Conservation (phyloP, 2,329 filamentous ascomycete species). For the Pestalotiopsis sp. region DNA sequence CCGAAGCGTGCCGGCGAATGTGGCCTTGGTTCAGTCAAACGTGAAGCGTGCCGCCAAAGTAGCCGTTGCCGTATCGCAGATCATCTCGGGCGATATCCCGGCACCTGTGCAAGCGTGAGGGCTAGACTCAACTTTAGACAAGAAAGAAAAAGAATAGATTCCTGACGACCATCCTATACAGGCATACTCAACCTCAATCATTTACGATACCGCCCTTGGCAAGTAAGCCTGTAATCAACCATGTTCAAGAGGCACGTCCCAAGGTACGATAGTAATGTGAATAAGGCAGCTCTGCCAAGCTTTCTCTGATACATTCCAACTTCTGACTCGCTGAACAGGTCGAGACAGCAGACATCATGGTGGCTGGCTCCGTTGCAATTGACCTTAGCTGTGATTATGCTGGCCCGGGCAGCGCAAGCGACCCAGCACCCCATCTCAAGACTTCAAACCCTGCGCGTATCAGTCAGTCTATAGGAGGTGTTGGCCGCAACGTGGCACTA, state of each 20-base stretch:
- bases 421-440: slow-evolving; percentile 56
- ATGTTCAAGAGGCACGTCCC: not conserved
- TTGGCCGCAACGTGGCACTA: slow-evolving; percentile 88
- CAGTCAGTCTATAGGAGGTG: slow-evolving; percentile 82
- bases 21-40: slow-evolving; percentile 59
- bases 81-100: slow-evolving; percentile 35
- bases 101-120: slow-evolving; percentile 31
- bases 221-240: not conserved
- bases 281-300: no score
- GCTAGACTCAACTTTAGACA: slow-evolving; percentile 2
- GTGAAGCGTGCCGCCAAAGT: slow-evolving; percentile 57
- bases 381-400: slow-evolving; percentile 83
- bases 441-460: slow-evolving; percentile 89
- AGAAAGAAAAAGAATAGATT: not conserved
- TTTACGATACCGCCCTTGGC: not conserved
- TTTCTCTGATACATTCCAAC: no score
- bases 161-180: not conserved
- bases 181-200: not conserved
- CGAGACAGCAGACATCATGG: slow-evolving; percentile 66
- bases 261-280: no score
- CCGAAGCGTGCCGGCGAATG: slow-evolving; percentile 74
- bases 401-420: slow-evolving; percentile 27
- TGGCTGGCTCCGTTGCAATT: slow-evolving; percentile 87
- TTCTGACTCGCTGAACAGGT: not conserved
- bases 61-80: slow-evolving; percentile 53